phyloP scores from a whole-genome alignment of 164 flowering plant species.

The Annona squamosa region DNA sequence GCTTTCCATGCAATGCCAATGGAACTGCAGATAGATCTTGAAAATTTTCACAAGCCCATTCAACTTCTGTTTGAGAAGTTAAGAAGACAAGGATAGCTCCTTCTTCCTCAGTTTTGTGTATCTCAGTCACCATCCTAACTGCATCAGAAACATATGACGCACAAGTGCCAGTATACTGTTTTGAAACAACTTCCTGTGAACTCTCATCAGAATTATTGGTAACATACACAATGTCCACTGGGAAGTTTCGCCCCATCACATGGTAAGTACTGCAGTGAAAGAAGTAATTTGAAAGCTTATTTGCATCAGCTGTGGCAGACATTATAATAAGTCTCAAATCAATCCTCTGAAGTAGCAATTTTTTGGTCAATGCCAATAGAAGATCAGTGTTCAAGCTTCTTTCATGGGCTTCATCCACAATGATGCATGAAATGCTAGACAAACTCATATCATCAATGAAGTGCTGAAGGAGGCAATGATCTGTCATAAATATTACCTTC shows the following conservation, averaged over 20 bases:
- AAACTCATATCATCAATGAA: conserved; percentile 64
- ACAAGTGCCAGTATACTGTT: conserved; percentile 12
- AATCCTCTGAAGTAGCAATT: conserved; percentile 46
- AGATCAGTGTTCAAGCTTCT: conserved; percentile 95
- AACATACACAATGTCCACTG: conserved; percentile 70
- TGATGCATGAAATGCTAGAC: conserved; percentile 60
- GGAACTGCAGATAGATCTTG: conserved; percentile 41
- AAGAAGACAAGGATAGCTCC: conserved; percentile 90
- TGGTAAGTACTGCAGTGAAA: conserved; percentile 55
- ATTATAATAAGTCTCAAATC: conserved; percentile 79
- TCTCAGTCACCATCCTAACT: conserved; percentile 49
- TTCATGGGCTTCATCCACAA: conserved; percentile 98
- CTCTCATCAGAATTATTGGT: conserved; percentile 26
- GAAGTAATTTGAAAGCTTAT: conserved; percentile 69
- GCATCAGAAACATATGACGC: conserved; percentile 64
- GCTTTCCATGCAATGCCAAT: conserved; percentile 89
- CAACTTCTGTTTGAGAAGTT: conserved; percentile 88
- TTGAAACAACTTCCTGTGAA: conserved; percentile 7
- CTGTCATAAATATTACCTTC: conserved; percentile 70
- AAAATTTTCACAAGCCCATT: conserved; percentile 90
- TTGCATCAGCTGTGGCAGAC: conserved; percentile 97
- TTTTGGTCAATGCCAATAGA: conserved; percentile 66
- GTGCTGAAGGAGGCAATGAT: conserved; percentile 81
- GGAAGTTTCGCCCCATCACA: conserved; percentile 76
- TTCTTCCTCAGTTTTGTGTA: conserved; percentile 56